These are phyloP conservation scores for Fusarium luffae DNA, from an alignment of 2,329 filamentous ascomycete species.

Conservation along the genomic window DNA sequence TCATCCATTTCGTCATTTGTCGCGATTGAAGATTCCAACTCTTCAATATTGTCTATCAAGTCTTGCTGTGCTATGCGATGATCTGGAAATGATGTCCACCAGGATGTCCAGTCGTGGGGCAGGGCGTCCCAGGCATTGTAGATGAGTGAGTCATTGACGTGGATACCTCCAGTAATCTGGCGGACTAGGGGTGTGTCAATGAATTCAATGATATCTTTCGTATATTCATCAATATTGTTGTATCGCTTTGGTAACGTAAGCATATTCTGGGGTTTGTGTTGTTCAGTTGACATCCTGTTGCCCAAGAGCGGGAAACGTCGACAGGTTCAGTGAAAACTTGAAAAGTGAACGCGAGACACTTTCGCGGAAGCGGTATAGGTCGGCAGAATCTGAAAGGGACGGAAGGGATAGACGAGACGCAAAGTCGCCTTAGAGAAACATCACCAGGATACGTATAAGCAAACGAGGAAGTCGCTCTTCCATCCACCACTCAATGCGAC, in stretches of 20 bases:
- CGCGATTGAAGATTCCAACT: neutral
- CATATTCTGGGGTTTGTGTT: neutral
- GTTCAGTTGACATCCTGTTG: neutral
- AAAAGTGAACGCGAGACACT: neutral
- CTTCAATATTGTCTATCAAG: neutral
- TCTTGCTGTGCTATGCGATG: neutral
- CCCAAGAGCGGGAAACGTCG: neutral
- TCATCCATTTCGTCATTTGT: neutral
- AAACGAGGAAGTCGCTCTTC: too few species aligned
- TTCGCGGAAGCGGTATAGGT: neutral
- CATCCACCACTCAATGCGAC: too few species aligned
- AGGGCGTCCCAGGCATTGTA: neutral
- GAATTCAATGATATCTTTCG: neutral
- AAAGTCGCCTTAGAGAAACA: neutral
- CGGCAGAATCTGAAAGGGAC: neutral
- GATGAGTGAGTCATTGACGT: neutral
- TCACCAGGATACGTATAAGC: too few species aligned
- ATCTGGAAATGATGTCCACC: neutral
- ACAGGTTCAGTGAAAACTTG: neutral
- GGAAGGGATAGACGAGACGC: accelerated
- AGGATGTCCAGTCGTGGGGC: neutral
- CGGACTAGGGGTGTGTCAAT: neutral
- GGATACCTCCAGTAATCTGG: neutral
- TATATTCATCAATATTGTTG: neutral
- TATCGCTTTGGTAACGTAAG: neutral